phyloP scores from a whole-genome alignment of 352 stramenopile genomes.

The Globisporangium heterothallicum region DNA sequence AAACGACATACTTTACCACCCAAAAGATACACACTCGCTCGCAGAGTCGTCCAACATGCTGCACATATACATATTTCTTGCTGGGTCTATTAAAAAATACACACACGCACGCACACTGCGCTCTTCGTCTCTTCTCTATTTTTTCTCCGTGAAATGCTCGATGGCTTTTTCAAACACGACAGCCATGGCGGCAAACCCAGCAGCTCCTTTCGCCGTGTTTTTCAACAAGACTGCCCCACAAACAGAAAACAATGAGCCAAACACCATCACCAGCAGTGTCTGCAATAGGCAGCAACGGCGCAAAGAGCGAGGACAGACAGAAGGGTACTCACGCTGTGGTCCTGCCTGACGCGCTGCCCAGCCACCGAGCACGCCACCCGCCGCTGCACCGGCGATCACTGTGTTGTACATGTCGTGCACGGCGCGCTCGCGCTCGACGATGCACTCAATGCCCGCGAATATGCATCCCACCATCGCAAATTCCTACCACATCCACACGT shows the following conservation, averaged over 20 bases:
- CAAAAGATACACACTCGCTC: no score
- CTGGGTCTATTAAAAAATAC: no score
- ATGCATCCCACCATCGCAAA: conserved; percentile 78
- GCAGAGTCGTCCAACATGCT: no score
- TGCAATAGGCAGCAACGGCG: not conserved
- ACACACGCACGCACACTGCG: no score
- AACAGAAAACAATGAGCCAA: conserved; percentile 6
- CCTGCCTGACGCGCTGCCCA: conserved; percentile 68
- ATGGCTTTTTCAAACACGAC: conserved; percentile 84
- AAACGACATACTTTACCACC: no score
- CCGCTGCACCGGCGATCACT: conserved; percentile 61
- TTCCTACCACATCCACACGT: conserved; percentile 38
- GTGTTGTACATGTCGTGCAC: conserved; percentile 75
- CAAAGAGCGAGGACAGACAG: not conserved
- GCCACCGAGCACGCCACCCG: conserved; percentile 54
- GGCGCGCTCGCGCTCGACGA: conserved; percentile 80
- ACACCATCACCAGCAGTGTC: not conserved
- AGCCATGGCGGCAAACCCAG: conserved; percentile 75
- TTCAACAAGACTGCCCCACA: conserved; percentile 47
- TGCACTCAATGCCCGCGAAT: conserved; percentile 77
- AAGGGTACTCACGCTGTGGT: conserved; percentile 49
- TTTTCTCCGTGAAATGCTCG: conserved; percentile 44
- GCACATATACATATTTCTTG: no score
- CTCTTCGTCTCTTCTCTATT: conserved; percentile 13
- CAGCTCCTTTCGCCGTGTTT: conserved; percentile 72